Evolutionary conservation across 345 rosid genomes (phyloP), one percentile per base, ranked within the genome.

Genomic region (Murraya koenigii): DNA sequence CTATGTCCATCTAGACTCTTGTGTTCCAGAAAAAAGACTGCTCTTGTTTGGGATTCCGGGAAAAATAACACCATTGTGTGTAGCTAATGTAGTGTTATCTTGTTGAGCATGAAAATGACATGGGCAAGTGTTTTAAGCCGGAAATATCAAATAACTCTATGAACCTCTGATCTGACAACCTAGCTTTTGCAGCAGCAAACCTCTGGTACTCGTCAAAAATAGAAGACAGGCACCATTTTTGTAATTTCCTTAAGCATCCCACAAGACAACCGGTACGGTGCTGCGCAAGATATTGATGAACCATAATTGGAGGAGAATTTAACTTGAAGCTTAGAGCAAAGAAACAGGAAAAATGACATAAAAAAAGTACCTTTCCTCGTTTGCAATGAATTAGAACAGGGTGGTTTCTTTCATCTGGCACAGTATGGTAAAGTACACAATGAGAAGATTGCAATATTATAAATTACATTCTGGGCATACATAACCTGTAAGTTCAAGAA

Each of bases 201-300:
- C 93, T 81, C 75, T 87, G 93, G 89, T 93, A 91, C 85, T 93
- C 96, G 19, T 90, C 94, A 70, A 93, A 90, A 35, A 91, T 86
- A 0, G 93, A 89, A 4, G 97, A 83, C 11, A 91, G 81, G 61
- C 94, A 93, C 97, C 96, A 91, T 78, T 86, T 91, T 72, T 91
- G 94, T 77, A 91, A 74, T 76, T 93, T 93, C 73, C 96, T 88
- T 44, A 90, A 79, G 84, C 97, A 91, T 1, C 97, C 96, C 59
- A 84, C 96, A 14, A 90, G 84, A 75, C 96, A 89, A 38, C 97
- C 94, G 0, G 97, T 91, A 0, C 97, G 92, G 71, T 91, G 98
- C 93, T 93, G 88, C 60, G 74, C 30, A 59, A 44, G 15, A 66
- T 47, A 55, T 54, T 54, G 5, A 44, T 19, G 36, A 52, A 44